These are phyloP conservation scores for Reutealis trisperma DNA, from an alignment of 345 rosid species.

Conservation along the genomic window DNA sequence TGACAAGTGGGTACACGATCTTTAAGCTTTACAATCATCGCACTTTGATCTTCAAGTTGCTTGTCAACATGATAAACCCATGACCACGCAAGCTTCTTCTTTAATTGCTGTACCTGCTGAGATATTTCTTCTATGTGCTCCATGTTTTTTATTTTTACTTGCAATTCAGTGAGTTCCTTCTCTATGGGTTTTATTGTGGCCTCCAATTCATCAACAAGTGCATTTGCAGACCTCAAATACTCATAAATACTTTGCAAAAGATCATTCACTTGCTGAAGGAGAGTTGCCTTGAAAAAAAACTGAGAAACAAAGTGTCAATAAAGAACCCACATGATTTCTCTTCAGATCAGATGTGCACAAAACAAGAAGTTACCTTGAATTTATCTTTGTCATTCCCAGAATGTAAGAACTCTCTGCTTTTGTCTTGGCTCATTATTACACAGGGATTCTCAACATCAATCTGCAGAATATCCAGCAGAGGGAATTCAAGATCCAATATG, in stretches of 20 bases:
- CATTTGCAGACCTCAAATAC: conserved; percentile 56
- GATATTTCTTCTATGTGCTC: conserved; percentile 87
- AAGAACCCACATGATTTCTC: conserved; percentile 13
- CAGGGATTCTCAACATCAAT: conserved; percentile 99
- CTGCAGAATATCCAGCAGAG: conserved; percentile 31
- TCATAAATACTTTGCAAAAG: conserved; percentile 67
- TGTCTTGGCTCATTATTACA: conserved; percentile 97
- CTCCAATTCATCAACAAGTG: conserved; percentile 68
- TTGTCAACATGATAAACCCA: conserved; percentile 84
- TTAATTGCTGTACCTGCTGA: conserved; percentile 65
- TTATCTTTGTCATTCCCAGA: conserved; percentile 97
- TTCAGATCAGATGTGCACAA: not conserved
- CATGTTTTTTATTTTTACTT: conserved; percentile 75
- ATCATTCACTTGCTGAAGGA: conserved; percentile 94
- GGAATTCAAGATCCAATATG: not conserved
- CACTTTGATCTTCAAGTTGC: conserved; percentile 59
- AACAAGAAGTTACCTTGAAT: conserved; percentile 60
- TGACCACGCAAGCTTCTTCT: conserved; percentile 93
- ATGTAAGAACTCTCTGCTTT: conserved; percentile 95
- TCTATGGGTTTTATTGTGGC: conserved; percentile 70
- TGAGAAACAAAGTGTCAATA: conserved; percentile 43
- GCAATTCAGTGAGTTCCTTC: conserved; percentile 65
- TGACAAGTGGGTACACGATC: conserved; percentile 87
- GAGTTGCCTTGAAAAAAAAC: conserved; percentile 96
- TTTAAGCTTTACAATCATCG: conserved; percentile 64